Evolutionary conservation across 768 basidiomycete genomes (phyloP).

Genomic region (Lactarius indigo): DNA sequence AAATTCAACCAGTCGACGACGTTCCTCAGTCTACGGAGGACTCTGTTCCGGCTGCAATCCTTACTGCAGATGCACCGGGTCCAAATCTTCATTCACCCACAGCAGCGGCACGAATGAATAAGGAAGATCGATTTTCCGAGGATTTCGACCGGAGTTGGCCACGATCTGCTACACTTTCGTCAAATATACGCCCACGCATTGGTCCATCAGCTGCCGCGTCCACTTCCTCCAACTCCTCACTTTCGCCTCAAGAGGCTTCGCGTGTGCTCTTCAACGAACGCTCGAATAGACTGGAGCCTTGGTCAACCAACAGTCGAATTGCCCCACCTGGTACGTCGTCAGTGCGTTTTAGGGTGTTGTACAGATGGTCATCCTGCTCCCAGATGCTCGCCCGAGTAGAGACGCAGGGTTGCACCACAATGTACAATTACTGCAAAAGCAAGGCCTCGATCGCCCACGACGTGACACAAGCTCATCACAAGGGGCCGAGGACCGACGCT

Average conservation of each 20-base stretch:
- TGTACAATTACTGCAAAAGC: slow-evolving; percentile 63
- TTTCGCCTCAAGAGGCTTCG: slow-evolving; percentile 54
- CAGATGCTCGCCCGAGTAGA: slow-evolving; percentile 39
- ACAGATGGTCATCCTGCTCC: slow-evolving; percentile 40
- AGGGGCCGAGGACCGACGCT: slow-evolving; percentile 20
- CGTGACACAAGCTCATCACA: slow-evolving; percentile 26
- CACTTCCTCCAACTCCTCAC: slow-evolving; percentile 37
- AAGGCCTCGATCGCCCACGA: slow-evolving; percentile 29
- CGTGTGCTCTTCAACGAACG: slow-evolving; percentile 94
- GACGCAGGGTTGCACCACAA: slow-evolving; percentile 45
- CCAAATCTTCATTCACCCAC: slow-evolving; percentile 5
- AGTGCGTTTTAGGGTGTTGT: slow-evolving; percentile 9
- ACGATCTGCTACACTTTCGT: slow-evolving; percentile 54
- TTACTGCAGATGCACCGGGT: slow-evolving; percentile 4
- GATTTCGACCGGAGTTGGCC: slow-evolving; percentile 98
- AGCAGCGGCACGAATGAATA: slow-evolving; percentile 53
- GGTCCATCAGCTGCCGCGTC: slow-evolving; percentile 31
- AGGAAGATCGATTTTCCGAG: slow-evolving; percentile 87
- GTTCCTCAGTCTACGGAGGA: slow-evolving; percentile 27
- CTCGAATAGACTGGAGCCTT: slow-evolving; percentile 86
- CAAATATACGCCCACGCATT: slow-evolving; percentile 34
- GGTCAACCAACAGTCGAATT: slow-evolving; percentile 50
- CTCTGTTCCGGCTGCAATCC: neutral
- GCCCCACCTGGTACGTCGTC: slow-evolving; percentile 33
- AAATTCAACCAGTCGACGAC: slow-evolving; percentile 55